phyloP scores from a whole-genome alignment of 192 early-diverging fungal genomes.

The Diversispora eburnea region DNA sequence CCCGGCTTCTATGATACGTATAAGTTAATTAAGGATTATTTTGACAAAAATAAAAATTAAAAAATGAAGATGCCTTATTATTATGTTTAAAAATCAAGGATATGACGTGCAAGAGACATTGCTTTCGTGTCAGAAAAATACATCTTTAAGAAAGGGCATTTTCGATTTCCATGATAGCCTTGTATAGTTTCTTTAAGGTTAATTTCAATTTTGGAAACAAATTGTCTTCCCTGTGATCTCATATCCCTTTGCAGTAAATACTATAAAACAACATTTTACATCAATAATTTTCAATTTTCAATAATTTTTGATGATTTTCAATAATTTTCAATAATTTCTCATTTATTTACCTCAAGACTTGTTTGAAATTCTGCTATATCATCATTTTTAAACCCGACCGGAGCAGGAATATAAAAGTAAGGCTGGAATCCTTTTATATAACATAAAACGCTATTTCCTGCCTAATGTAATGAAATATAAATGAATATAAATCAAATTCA shows the following conservation, averaged over 20 bases:
- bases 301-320: neutral
- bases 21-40: neutral
- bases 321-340: neutral
- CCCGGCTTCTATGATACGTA: constrained; percentile 31
- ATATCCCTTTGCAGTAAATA: neutral
- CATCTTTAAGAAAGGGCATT: constrained; percentile 78
- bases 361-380: constrained; percentile 51
- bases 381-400: constrained; percentile 63
- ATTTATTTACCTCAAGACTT: constrained; percentile 51
- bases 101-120: constrained; percentile 33
- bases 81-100: constrained; percentile 17
- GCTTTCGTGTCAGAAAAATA: constrained; percentile 57
- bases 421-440: constrained; percentile 87
- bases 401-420: constrained; percentile 94
- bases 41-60: neutral
- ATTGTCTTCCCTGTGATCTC: constrained; percentile 6
- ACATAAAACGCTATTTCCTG: constrained; percentile 86
- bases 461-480: constrained; percentile 36
- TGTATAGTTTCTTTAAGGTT: constrained; percentile 77
- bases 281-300: neutral
- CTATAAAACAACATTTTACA: neutral
- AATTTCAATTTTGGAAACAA: constrained; percentile 62
- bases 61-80: neutral
- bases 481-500: neutral
- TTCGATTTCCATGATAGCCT: constrained; percentile 81